phyloP scores from a whole-genome alignment of 805 yeast genomes.

The Teunomyces lycoperdinae region DNA sequence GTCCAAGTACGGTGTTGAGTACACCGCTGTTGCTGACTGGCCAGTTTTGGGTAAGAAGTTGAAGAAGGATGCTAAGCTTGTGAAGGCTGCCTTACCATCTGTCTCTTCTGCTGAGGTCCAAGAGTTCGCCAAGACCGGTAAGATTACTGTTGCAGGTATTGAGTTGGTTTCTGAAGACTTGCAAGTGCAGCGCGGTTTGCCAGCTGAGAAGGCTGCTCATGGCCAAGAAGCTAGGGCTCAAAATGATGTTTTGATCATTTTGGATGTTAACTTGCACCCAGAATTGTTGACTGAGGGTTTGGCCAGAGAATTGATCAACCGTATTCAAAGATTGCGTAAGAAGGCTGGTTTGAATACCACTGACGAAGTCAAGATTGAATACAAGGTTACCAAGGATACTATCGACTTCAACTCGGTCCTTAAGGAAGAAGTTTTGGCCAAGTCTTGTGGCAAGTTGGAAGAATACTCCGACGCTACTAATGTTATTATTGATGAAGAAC shows the following conservation, averaged over 20 bases:
- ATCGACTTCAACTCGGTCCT: conserved; percentile 63
- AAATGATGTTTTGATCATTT: conserved; percentile 82
- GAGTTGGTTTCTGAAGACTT: conserved; percentile 83
- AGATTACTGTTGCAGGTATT: conserved; percentile 84
- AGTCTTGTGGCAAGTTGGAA: conserved; percentile 66
- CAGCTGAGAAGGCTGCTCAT: conserved; percentile 56
- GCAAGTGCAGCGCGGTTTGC: conserved; percentile 85
- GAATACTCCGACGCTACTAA: conserved; percentile 42
- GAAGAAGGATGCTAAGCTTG: conserved; percentile 89
- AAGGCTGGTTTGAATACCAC: conserved; percentile 92
- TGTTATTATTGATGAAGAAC: conserved; percentile 80
- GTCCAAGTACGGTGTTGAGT: conserved; percentile 85
- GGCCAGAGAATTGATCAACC: conserved; percentile 94
- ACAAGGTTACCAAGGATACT: conserved; percentile 63
- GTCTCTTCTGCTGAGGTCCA: conserved; percentile 83
- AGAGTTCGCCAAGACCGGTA: conserved; percentile 66
- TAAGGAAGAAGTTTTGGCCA: conserved; percentile 68
- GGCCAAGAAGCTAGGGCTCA: conserved; percentile 89
- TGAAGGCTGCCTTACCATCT: conserved; percentile 86
- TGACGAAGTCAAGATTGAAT: conserved; percentile 89
- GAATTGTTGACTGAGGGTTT: conserved; percentile 91
- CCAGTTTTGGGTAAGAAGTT: conserved; percentile 96
- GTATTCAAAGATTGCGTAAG: conserved; percentile 96
- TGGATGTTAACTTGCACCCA: conserved; percentile 84
- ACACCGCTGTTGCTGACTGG: conserved; percentile 98